Conservation (phyloP, 164 flowering plant genomes). For the Stephania japonica region DNA sequence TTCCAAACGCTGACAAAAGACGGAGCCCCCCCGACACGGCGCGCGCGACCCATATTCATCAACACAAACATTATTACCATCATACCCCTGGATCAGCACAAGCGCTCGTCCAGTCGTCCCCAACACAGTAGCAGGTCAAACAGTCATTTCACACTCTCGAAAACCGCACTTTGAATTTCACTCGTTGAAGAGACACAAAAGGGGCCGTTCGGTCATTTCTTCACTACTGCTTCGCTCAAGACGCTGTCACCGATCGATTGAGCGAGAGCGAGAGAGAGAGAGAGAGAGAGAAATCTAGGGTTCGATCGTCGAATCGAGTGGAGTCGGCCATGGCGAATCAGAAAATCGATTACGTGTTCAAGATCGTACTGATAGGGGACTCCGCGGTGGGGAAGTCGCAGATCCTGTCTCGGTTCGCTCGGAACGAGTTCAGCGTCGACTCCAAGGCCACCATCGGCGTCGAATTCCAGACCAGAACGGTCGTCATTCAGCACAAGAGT, state of each 20-base stretch:
- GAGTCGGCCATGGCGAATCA: constrained; percentile 22
- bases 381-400: constrained; percentile 54
- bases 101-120: too few species aligned
- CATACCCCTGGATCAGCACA: too few species aligned
- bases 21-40: too few species aligned
- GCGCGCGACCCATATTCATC: too few species aligned
- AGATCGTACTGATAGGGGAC: constrained; percentile 47
- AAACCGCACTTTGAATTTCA: too few species aligned
- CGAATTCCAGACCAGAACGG: constrained; percentile 54
- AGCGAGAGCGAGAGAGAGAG: background rate
- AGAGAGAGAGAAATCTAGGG: background rate
- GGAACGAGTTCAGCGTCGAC: constrained; percentile 44
- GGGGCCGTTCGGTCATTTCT: too few species aligned
- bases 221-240: background rate
- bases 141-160: too few species aligned
- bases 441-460: constrained; percentile 56
- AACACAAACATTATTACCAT: too few species aligned
- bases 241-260: background rate
- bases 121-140: too few species aligned
- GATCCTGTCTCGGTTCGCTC: constrained; percentile 39
- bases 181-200: too few species aligned
- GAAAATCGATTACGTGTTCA: constrained; percentile 49
- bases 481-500: constrained; percentile 42
- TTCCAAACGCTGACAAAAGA: too few species aligned
- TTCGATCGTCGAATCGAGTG: constrained; percentile 1